Evolutionary conservation across 2,329 filamentous ascomycete species (phyloP).

Genomic region (Diaporthe sp.): DNA sequence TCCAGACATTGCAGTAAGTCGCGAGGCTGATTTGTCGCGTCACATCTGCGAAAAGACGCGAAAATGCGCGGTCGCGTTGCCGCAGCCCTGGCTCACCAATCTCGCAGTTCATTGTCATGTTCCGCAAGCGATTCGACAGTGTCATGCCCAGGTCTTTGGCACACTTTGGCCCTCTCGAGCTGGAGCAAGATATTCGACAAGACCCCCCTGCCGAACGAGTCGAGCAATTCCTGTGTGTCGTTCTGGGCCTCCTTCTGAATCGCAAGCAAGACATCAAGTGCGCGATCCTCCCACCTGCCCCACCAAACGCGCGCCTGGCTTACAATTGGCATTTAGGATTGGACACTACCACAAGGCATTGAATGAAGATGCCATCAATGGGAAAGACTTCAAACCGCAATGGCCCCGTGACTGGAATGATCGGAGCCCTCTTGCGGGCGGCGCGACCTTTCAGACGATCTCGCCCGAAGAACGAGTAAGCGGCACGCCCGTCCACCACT

Average conservation of each 20-base stretch:
- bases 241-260: slow-evolving; percentile 90
- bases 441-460: slow-evolving; percentile 86
- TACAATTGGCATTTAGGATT: slow-evolving; percentile 67
- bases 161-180: slow-evolving; percentile 94
- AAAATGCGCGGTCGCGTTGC: slow-evolving; percentile 61
- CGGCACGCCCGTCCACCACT: slow-evolving; percentile 1
- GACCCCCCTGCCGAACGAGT: slow-evolving; percentile 83
- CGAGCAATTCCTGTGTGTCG: slow-evolving; percentile 89
- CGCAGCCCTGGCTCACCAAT: slow-evolving; percentile 51
- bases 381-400: slow-evolving; percentile 79
- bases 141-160: slow-evolving; percentile 88
- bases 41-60: slow-evolving; percentile 59
- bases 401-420: slow-evolving; percentile 89
- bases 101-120: slow-evolving; percentile 95
- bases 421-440: slow-evolving; percentile 85
- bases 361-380: slow-evolving; percentile 84
- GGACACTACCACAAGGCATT: slow-evolving; percentile 94
- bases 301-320: slow-evolving; percentile 26
- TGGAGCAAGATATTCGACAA: slow-evolving; percentile 88
- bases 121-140: slow-evolving; percentile 91
- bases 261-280: slow-evolving; percentile 99
- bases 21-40: slow-evolving; percentile 54
- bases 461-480: slow-evolving; percentile 82
- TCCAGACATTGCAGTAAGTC: slow-evolving; percentile 89
- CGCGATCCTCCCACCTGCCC: slow-evolving; percentile 49